Conservation (phyloP, 768 basidiomycete genomes). For the Collybia nuda region DNA sequence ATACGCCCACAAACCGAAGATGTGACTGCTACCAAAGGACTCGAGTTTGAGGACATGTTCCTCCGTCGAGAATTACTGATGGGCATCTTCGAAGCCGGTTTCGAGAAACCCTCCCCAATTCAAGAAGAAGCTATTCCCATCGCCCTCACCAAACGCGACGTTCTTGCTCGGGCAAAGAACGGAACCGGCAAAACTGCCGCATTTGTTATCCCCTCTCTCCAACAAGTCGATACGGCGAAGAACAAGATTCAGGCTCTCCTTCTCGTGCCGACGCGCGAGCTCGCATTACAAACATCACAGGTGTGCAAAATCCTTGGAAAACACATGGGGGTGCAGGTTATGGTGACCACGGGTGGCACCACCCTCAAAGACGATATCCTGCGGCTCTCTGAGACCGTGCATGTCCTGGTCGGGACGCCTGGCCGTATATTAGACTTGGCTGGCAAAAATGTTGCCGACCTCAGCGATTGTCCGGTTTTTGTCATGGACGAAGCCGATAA, state of each 20-base stretch:
- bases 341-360: slow-evolving; percentile 99
- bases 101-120: slow-evolving; percentile 95
- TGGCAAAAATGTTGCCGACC: slow-evolving; percentile 90
- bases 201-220: slow-evolving; percentile 96
- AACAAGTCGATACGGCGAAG: slow-evolving; percentile 82
- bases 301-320: slow-evolving; percentile 97
- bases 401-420: slow-evolving; percentile 96
- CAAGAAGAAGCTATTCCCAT: slow-evolving; percentile 99
- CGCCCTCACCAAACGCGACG: slow-evolving; percentile 89
- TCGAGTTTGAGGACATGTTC: slow-evolving; percentile 94
- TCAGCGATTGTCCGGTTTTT: slow-evolving; percentile 92
- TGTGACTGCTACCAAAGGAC: slow-evolving; percentile 90
- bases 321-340: slow-evolving; percentile 93
- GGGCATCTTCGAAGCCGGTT: slow-evolving; percentile 99
- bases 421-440: slow-evolving; percentile 94
- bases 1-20: slow-evolving; percentile 95
- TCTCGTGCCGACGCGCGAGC: slow-evolving; percentile 97
- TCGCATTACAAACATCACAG: slow-evolving; percentile 97
- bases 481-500: slow-evolving; percentile 99
- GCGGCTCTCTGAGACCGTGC: slow-evolving; percentile 84
- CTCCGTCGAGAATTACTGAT: slow-evolving; percentile 94
- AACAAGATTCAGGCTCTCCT: slow-evolving; percentile 94
- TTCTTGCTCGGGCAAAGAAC: slow-evolving; percentile 95
- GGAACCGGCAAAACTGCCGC: slow-evolving; percentile 99
- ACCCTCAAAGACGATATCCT: slow-evolving; percentile 98